A percentile compares a stretch with the other conserved stretches of the same genome.
These are phyloP conservation scores for Neurospora sp. DNA, from an alignment of 495 filamentous ascomycete species.

Conservation along the genomic window DNA sequence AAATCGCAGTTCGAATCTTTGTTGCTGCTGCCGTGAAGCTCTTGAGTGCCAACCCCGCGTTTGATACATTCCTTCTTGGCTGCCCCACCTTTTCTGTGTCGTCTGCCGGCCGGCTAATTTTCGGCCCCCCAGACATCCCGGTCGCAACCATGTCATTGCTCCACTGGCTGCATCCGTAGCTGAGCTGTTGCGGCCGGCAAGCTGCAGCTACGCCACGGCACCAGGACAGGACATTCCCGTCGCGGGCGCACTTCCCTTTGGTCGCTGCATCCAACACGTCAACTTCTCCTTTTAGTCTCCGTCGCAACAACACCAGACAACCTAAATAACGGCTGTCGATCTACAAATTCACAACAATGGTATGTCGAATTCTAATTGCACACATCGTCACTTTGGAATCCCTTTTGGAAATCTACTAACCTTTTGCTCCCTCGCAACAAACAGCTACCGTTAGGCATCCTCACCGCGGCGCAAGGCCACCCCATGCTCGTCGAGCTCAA, in stretches of 20 bases:
- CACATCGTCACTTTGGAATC: not conserved
- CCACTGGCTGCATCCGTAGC: not conserved
- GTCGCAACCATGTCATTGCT: not conserved
- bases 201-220: not conserved
- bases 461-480: constrained; percentile 93
- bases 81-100: not conserved
- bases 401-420: not conserved
- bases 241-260: not conserved
- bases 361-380: not conserved
- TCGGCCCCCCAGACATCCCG: not conserved
- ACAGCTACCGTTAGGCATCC: constrained; percentile 82
- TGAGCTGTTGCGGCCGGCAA: not conserved
- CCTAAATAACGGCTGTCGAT: not conserved
- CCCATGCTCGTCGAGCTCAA: constrained; percentile 99
- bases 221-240: not conserved
- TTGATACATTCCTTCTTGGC: not conserved
- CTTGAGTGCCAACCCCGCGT: not conserved
- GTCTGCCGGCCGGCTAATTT: not conserved
- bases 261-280: not conserved
- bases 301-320: not conserved
- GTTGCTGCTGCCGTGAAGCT: not conserved
- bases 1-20: not conserved
- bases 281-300: not conserved
- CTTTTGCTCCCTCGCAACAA: not conserved
- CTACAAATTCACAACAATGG: not conserved